These are phyloP conservation scores for Bertia moriformis DNA, from an alignment of 2,329 filamentous ascomycete species.

Conservation along the genomic window DNA sequence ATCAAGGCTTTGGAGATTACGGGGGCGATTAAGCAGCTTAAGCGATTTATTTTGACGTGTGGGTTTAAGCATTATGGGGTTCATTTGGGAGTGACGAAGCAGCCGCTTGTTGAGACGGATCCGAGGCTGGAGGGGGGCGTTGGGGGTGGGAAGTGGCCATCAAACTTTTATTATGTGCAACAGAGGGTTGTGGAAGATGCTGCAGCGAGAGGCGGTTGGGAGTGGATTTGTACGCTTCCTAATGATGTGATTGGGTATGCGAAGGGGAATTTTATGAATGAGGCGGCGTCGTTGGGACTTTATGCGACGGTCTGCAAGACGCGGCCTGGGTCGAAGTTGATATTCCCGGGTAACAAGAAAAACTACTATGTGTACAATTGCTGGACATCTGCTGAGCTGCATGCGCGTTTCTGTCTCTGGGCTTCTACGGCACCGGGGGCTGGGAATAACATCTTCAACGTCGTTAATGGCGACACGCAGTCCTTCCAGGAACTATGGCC, in stretches of 20 bases:
- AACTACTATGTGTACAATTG: slow-evolving; percentile 11
- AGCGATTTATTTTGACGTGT: slow-evolving; percentile 4
- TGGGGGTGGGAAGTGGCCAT: slow-evolving; percentile 1
- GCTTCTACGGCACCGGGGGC: slow-evolving; percentile 14
- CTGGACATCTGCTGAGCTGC: slow-evolving; percentile 11
- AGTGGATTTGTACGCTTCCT: slow-evolving; percentile 2
- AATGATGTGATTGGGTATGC: slow-evolving; percentile 4
- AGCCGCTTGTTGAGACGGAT: slow-evolving; percentile 4
- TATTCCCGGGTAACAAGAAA: slow-evolving; percentile 6
- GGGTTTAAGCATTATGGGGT: slow-evolving; percentile 6
- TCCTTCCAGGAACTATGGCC: slow-evolving; percentile 27
- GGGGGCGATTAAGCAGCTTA: slow-evolving; percentile 2
- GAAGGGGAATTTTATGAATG: slow-evolving; percentile 18
- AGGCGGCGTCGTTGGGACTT: slow-evolving; percentile 12
- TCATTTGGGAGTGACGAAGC: slow-evolving; percentile 3
- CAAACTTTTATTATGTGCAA: slow-evolving; percentile 5
- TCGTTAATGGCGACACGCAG: slow-evolving; percentile 23
- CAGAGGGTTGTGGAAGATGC: slow-evolving; percentile 4
- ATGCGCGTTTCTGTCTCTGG: slow-evolving; percentile 15
- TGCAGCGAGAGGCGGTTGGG: slow-evolving; percentile 3
- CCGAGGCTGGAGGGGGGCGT: background rate
- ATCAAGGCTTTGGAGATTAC: slow-evolving; percentile 3
- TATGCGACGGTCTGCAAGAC: slow-evolving; percentile 9
- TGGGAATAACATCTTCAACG: slow-evolving; percentile 23
- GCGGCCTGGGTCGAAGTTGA: background rate